phyloP scores from a whole-genome alignment of 306 rosid species.

The Vigna mungo region DNA sequence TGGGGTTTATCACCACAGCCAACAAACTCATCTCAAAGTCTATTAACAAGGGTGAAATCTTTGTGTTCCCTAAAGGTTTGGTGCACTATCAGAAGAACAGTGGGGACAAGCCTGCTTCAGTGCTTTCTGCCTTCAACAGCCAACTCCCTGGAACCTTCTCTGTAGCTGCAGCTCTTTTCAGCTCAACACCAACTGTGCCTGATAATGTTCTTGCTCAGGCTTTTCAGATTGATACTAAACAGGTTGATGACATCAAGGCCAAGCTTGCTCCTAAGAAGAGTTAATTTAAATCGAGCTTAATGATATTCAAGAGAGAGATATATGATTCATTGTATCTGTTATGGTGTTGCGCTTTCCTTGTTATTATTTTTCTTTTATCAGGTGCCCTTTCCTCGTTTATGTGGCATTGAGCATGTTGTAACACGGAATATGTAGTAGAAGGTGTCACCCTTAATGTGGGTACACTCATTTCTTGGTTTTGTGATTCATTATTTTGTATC shows the following conservation, averaged over 20 bases:
- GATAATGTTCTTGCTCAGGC: conserved; percentile 53
- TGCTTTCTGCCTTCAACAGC: conserved; percentile 57
- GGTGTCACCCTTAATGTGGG: not conserved
- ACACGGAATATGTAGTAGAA: not conserved
- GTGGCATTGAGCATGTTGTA: conserved; percentile 3
- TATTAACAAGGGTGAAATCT: conserved; percentile 57
- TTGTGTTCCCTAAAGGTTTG: conserved; percentile 58
- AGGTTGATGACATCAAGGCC: conserved; percentile 47
- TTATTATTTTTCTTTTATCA: not conserved
- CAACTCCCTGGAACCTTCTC: conserved; percentile 63
- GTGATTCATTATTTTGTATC: conserved; percentile 11
- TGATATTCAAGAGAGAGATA: conserved; percentile 3
- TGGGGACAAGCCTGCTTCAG: conserved; percentile 52
- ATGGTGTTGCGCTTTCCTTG: conserved; percentile 27
- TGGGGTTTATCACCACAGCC: conserved; percentile 58
- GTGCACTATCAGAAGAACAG: conserved; percentile 62
- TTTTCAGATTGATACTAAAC: conserved; percentile 54
- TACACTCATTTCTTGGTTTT: conserved; percentile 19
- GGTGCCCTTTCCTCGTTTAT: conserved; percentile 14
- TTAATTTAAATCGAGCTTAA: not conserved
- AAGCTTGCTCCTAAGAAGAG: conserved; percentile 62
- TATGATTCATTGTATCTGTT: conserved; percentile 10
- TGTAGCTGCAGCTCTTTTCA: conserved; percentile 53
- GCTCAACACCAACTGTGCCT: conserved; percentile 52
- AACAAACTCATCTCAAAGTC: conserved; percentile 55